A percentile compares a stretch with the other conserved stretches of the same genome.
Evolutionary conservation across 805 yeast species (phyloP).

Genomic region (Yamadazyma laniorum): DNA sequence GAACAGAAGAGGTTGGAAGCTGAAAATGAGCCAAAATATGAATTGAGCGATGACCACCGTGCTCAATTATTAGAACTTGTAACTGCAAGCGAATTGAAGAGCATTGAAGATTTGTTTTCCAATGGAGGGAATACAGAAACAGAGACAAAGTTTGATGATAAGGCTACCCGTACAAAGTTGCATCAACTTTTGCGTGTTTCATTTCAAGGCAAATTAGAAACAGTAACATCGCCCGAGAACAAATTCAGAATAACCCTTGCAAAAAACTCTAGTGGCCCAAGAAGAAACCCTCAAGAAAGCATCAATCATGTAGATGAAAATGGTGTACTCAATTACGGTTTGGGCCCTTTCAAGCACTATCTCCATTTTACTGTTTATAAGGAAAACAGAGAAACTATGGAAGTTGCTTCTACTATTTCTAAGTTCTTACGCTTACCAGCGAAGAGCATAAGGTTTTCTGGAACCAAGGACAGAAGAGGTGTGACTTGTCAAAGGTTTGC

Average conservation of each 20-base stretch:
- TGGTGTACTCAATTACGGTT: constrained; percentile 63
- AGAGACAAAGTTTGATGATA: constrained; percentile 55
- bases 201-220: constrained; percentile 72
- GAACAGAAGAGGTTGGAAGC: constrained; percentile 11
- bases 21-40: constrained; percentile 36
- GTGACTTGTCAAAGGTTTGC: constrained; percentile 86
- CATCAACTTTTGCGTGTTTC: constrained; percentile 76
- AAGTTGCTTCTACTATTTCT: constrained; percentile 73
- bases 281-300: constrained; percentile 40
- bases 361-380: constrained; percentile 81
- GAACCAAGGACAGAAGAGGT: constrained; percentile 96
- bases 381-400: constrained; percentile 97
- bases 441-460: constrained; percentile 75
- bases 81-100: constrained; percentile 58
- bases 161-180: constrained; percentile 69
- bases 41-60: constrained; percentile 46
- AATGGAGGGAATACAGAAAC: constrained; percentile 62
- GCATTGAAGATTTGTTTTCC: constrained; percentile 52
- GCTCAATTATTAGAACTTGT: constrained; percentile 49
- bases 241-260: constrained; percentile 62
- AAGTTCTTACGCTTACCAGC: constrained; percentile 74
- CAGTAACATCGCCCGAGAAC: constrained; percentile 69
- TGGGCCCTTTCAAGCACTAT: constrained; percentile 68
- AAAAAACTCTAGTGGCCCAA: constrained; percentile 33
- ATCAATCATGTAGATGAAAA: constrained; percentile 42